These are phyloP conservation scores for Arthrobotrys pseudoclavata DNA, from an alignment of 2,329 filamentous ascomycete genomes.

Conservation along the genomic window DNA sequence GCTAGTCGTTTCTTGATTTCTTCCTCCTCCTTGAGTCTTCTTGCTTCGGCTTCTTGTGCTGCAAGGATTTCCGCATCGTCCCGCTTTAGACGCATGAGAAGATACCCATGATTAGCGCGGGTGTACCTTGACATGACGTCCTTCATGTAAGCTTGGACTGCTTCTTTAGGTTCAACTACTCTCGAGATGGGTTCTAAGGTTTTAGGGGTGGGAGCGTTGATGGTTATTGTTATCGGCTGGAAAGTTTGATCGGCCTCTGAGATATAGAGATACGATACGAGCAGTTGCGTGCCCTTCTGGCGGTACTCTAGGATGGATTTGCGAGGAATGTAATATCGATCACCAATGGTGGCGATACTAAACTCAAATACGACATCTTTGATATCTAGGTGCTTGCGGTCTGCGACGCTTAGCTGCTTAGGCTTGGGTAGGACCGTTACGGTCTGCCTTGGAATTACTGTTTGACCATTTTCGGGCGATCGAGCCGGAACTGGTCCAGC, in stretches of 20 bases:
- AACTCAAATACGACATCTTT: conserved; percentile 80
- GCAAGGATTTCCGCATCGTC: conserved; percentile 61
- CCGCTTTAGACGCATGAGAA: conserved; percentile 76
- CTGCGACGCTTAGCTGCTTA: conserved; percentile 64
- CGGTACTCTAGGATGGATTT: conserved; percentile 80
- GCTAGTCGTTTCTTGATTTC: conserved; percentile 55
- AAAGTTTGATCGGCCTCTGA: conserved; percentile 77
- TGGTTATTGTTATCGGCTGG: conserved; percentile 76
- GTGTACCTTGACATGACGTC: conserved; percentile 79
- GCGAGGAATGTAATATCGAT: conserved; percentile 83
- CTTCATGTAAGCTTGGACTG: conserved; percentile 77
- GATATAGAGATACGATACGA: conserved; percentile 82
- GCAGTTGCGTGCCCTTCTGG: conserved; percentile 72
- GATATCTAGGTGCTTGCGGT: conserved; percentile 72
- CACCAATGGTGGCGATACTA: conserved; percentile 71
- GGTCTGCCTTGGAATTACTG: conserved; percentile 44
- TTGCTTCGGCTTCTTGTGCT: conserved; percentile 55
- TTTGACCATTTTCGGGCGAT: conserved; percentile 29
- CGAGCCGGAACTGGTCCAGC: conserved; percentile 49
- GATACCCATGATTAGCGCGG: conserved; percentile 75
- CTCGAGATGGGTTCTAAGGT: conserved; percentile 74
- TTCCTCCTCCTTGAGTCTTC: conserved; percentile 55
- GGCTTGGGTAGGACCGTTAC: conserved; percentile 57
- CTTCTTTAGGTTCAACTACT: conserved; percentile 75
- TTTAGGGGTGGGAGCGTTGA: conserved; percentile 71